Percentiles rank a stretch among this genome's conserved stretches.
phyloP scores from a whole-genome alignment of 75 land plant genomes.

The Gnetum montanum region DNA sequence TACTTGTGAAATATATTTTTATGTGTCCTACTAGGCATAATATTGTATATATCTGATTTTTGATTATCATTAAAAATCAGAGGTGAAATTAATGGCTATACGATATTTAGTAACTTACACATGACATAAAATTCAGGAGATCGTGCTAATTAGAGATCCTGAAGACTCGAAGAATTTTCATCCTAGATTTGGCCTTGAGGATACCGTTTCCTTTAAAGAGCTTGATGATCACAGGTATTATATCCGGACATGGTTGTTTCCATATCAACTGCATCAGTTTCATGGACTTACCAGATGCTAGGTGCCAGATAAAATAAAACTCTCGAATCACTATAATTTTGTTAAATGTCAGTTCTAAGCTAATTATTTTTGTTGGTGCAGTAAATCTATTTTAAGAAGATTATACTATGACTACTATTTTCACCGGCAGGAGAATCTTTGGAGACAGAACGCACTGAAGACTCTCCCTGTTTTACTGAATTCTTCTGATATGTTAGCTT shows the following conservation, averaged over 20 bases:
- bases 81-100: too few species aligned
- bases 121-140: slow-evolving; percentile 75
- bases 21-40: too few species aligned
- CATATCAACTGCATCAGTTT: neutral
- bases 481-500: slow-evolving; percentile 93
- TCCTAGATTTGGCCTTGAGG: slow-evolving; percentile 87
- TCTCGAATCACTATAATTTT: neutral
- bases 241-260: too few species aligned
- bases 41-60: too few species aligned
- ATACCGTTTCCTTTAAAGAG: slow-evolving; percentile 73
- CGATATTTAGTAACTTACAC: too few species aligned
- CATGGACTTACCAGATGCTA: slow-evolving; percentile 1
- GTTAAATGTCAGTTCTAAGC: too few species aligned
- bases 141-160: slow-evolving; percentile 82
- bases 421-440: slow-evolving; percentile 78
- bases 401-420: slow-evolving; percentile 89
- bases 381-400: slow-evolving; percentile 70
- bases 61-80: too few species aligned
- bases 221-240: slow-evolving; percentile 86
- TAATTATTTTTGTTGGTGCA: slow-evolving; percentile 17
- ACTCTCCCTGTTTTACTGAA: slow-evolving; percentile 85
- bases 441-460: slow-evolving; percentile 92
- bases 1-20: too few species aligned
- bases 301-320: neutral
- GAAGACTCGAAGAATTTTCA: slow-evolving; percentile 78